Evolutionary conservation across 176 grass and related monocot genomes (phyloP).

Genomic region (Oryza glumipatula): DNA sequence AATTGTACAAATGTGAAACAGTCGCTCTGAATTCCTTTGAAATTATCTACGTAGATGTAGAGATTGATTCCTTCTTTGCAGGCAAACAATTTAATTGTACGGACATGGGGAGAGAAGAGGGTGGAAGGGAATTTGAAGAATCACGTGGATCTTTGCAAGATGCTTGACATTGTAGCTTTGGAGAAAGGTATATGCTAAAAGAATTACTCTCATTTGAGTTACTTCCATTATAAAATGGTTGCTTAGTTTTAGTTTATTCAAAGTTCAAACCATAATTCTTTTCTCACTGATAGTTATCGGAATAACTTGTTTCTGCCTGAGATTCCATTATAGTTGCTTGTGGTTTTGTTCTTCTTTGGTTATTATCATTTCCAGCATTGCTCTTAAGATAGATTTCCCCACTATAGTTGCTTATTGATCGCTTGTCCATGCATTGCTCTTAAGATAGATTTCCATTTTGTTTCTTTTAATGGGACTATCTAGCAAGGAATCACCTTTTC

Average conservation of each 20-base stretch:
- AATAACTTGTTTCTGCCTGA: background rate
- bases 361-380: background rate
- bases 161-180: conserved; percentile 75
- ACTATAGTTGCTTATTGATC: too few species aligned
- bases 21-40: background rate
- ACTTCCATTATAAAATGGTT: background rate
- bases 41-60: background rate
- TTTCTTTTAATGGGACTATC: background rate
- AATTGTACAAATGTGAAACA: background rate
- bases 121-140: conserved; percentile 75
- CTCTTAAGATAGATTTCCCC: too few species aligned
- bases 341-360: background rate
- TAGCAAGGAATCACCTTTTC: background rate
- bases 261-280: conserved; percentile 6
- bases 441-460: background rate
- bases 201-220: background rate
- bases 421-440: background rate
- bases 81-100: conserved; percentile 77
- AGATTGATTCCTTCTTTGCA: conserved; percentile 31
- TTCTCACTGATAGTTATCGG: background rate
- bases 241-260: background rate
- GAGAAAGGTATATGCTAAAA: conserved; percentile 71
- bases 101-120: conserved; percentile 75
- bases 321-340: background rate
- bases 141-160: conserved; percentile 85